Conservation (phyloP, 176 grass and related monocot species). For the Triticum urartu region DNA sequence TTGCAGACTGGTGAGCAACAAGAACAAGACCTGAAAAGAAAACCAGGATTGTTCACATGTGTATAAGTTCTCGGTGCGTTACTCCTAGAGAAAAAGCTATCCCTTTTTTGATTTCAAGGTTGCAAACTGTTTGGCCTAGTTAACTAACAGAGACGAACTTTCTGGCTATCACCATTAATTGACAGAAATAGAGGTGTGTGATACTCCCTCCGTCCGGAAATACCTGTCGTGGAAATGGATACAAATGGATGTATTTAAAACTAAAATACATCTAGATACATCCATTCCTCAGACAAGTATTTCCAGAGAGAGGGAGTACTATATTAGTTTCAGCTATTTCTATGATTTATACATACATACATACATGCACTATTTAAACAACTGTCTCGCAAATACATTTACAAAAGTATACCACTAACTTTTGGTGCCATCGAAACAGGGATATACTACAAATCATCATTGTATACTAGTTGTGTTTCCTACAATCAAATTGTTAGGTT, state of each 20-base stretch:
- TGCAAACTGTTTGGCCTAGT: not conserved
- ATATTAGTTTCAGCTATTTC: not conserved
- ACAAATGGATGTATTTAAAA: too few species aligned
- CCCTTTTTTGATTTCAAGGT: not conserved
- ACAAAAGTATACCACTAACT: not conserved
- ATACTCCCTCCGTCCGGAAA: too few species aligned
- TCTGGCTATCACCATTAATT: not conserved
- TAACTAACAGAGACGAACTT: not conserved
- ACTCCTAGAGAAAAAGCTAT: not conserved
- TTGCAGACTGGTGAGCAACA: not conserved
- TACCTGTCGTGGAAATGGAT: too few species aligned
- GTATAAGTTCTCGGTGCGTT: not conserved
- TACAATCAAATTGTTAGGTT: not conserved
- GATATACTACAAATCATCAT: not conserved
- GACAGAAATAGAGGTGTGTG: not conserved
- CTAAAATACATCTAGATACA: too few species aligned
- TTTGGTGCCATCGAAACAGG: not conserved
- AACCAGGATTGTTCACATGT: not conserved
- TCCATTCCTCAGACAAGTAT: too few species aligned
- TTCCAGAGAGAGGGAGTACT: too few species aligned
- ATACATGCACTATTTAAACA: not conserved
- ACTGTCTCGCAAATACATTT: not conserved
- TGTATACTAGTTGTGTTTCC: not conserved
- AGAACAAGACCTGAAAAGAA: not conserved
- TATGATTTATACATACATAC: not conserved